Base-by-base conservation (phyloP, 345 rosid species). In the Hypericum androsaemum region DNA sequence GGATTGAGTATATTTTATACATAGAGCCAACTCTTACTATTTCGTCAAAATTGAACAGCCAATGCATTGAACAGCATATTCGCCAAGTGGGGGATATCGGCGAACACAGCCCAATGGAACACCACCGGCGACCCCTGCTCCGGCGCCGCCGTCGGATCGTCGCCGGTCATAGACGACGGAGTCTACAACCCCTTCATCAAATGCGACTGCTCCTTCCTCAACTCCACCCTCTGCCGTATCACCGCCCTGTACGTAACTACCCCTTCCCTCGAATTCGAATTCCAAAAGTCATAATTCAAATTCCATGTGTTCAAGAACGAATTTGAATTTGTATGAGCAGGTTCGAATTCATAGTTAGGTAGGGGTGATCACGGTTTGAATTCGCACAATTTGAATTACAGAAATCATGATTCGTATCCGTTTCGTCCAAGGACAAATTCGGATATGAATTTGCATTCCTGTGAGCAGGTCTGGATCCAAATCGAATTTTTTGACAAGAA, bases 211-310 rank as follows among this genome's bases (percentile, higher is more conserved):
- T 8, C 40, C 37, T 50, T 10, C 41, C 11, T 32, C 8, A 35
- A 11, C 37, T 5, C 6, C 40, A 50, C 54, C 41, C 13, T 50
- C 9, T 50, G 54, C 41, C 54, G 37, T 40, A 35, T 50, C 14
- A 50, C 11, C 13, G 63, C 63, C 3, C 37, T 64, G 69, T 64
- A 51, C 3, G 57, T 11, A 12, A 35, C n/a, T 46, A 7, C n/a
- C 37, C 28, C 14, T 37, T 41, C 12, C 10, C 2, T n/a, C n/a
- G n/a, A n/a, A n/a, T n/a, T n/a, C n/a, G n/a, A n/a, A n/a, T n/a
- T n/a, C n/a, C n/a, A n/a, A n/a, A n/a, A n/a, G n/a, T n/a, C n/a
- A n/a, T n/a, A n/a, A n/a, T n/a, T n/a, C n/a, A n/a, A n/a, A n/a
- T n/a, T n/a, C n/a, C n/a, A n/a, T n/a, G n/a, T 32, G n/a, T n/a